Evolutionary conservation across 805 yeast species (phyloP).

Genomic region (Lipomyces kockii): DNA sequence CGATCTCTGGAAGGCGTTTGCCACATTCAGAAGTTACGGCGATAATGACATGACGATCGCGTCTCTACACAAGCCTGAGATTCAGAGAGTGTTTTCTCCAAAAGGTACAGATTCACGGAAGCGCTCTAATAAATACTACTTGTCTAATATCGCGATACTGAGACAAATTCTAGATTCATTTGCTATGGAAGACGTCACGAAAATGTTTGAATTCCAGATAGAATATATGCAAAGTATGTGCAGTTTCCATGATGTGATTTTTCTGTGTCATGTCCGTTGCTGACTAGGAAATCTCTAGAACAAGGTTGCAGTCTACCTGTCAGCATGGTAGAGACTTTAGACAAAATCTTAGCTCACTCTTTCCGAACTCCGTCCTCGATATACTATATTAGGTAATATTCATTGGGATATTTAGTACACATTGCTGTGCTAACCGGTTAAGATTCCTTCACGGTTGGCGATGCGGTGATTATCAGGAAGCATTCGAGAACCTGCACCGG

Average conservation of each 20-base stretch:
- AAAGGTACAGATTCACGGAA: background rate
- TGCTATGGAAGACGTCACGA: conserved; percentile 53
- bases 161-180: conserved; percentile 43
- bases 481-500: conserved; percentile 59
- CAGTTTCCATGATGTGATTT: background rate
- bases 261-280: background rate
- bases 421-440: background rate
- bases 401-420: background rate
- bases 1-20: conserved; percentile 26
- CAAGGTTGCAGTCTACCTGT: conserved; percentile 14
- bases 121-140: background rate
- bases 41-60: background rate
- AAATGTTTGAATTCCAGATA: conserved; percentile 32
- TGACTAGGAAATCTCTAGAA: conserved; percentile 3
- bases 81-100: background rate
- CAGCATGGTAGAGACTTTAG: conserved; percentile 38
- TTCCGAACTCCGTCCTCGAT: conserved; percentile 53
- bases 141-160: background rate
- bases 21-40: conserved; percentile 1
- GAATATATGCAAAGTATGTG: conserved; percentile 30
- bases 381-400: conserved; percentile 25
- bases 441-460: conserved; percentile 56
- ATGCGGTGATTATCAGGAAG: conserved; percentile 58
- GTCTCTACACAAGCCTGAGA: background rate
- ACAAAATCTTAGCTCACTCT: conserved; percentile 57